Base-by-base conservation (phyloP, 352 stramenopile genomes). In the Globisporangium nagaii region DNA sequence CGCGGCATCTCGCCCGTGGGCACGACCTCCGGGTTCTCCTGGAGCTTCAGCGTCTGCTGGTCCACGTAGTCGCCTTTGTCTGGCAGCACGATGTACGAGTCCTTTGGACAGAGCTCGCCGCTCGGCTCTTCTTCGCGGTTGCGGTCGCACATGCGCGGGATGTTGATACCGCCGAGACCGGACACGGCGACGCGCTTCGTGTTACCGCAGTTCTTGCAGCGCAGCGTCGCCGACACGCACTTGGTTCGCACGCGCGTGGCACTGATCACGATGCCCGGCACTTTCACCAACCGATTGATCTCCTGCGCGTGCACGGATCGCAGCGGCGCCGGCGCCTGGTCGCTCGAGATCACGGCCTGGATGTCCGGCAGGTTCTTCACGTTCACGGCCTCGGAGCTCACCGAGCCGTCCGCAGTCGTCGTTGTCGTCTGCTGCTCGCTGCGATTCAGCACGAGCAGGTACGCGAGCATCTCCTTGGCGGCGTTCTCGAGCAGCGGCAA, bases 1-100 rank as follows among this genome's bases (percentile, higher is more conserved):
- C 97, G 81, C 17, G 97, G 97, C 97, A 99, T 99, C 68, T 99
- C 97, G 25, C 97, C 97, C 4, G 97, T 99, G 0, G 97, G 96
- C 8, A 99, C 96, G 15, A 96, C 92, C 62, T 99, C 96, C 0
- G 73, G 97, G 70, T 76, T 96, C 62, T 98, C 91, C 70, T 98
- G 92, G 35, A 99, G 75, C 75, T 99, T 99, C 27, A 99, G 72
- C n/a, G 95, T 98, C 79, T 99, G 97, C 60, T 98, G 93, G 71
- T 99, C 96, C 0, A 98, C 90, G 66, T 98, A 99, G 9, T 90
- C 75, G 40, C 82, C 80, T 47, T 97, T 79, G 65, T 99, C 96
- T 0, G 97, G 92, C 22, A 98, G 58, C 3, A 99, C 87, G 4
- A 92, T 73, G 68, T 98, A 99, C 24, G 95, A 97, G 54, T 97